Evolutionary conservation across 768 basidiomycete genomes (phyloP).

Genomic region (Hortiboletus campestris): DNA sequence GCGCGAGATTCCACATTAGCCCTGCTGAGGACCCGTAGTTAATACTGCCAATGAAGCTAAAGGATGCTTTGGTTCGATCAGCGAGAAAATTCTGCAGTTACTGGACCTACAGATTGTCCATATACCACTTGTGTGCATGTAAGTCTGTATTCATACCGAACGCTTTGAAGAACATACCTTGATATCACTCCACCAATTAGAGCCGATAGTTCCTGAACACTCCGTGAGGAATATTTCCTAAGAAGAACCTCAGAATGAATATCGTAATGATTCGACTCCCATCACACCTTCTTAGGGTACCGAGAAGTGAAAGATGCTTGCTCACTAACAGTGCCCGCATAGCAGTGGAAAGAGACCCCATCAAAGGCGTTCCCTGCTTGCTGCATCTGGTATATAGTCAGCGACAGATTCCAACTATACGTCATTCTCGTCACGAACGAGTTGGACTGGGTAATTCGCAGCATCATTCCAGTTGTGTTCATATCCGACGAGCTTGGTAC

Average conservation of each 20-base stretch:
- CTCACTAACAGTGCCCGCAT: slow-evolving; percentile 50
- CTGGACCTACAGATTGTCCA: slow-evolving; percentile 56
- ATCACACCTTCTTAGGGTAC: slow-evolving; percentile 49
- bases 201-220: slow-evolving; percentile 62
- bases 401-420: not conserved
- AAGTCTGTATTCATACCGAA: not conserved
- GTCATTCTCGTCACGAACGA: slow-evolving; percentile 34
- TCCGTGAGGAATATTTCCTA: slow-evolving; percentile 51
- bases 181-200: slow-evolving; percentile 79
- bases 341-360: slow-evolving; percentile 75
- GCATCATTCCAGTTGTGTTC: slow-evolving; percentile 78
- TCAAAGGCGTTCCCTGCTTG: slow-evolving; percentile 52
- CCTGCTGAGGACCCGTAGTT: slow-evolving; percentile 38
- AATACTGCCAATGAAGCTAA: slow-evolving; percentile 40
- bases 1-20: slow-evolving; percentile 76
- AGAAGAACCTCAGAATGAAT: not conserved
- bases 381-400: slow-evolving; percentile 45
- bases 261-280: not conserved
- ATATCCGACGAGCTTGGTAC: slow-evolving; percentile 62
- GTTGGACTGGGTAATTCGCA: slow-evolving; percentile 56
- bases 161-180: slow-evolving; percentile 43
- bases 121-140: slow-evolving; percentile 52
- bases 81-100: slow-evolving; percentile 19
- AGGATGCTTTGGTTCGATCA: slow-evolving; percentile 12
- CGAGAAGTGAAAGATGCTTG: slow-evolving; percentile 56